Evolutionary conservation across 257 asterid genomes (phyloP).

Genomic region (Ilex asprella): DNA sequence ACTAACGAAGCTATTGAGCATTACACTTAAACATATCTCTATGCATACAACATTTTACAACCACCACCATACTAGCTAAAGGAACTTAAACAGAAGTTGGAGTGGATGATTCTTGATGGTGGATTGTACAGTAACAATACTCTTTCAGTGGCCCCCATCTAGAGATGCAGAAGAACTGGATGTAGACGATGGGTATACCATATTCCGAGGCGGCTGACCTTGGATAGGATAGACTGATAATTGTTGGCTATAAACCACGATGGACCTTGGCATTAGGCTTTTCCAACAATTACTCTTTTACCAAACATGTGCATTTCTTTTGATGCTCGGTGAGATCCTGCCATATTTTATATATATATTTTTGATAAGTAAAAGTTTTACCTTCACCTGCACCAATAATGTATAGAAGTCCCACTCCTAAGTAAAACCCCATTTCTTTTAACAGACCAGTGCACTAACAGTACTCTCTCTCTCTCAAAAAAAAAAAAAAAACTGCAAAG

Average conservation of each 20-base stretch:
- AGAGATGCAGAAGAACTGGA: slow-evolving; percentile 18
- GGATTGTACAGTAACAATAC: slow-evolving; percentile 22
- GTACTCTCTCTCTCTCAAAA: too few relatives aligned
- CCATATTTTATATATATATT: slow-evolving; percentile 13
- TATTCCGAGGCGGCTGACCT: slow-evolving; percentile 6
- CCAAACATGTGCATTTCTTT: slow-evolving; percentile 71
- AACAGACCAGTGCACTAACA: too few relatives aligned
- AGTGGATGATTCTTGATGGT: background rate
- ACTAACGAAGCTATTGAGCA: background rate
- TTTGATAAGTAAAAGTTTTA: too few relatives aligned
- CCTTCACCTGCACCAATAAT: too few relatives aligned
- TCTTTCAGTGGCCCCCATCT: slow-evolving; percentile 21
- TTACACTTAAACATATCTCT: too few relatives aligned
- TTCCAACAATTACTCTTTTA: slow-evolving; percentile 32
- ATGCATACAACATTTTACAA: background rate
- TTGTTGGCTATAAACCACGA: slow-evolving; percentile 10
- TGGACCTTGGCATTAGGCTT: background rate
- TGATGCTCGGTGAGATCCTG: slow-evolving; percentile 88
- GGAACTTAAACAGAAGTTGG: background rate
- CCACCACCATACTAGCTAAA: background rate
- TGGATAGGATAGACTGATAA: slow-evolving; percentile 12
- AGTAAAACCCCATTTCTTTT: too few relatives aligned
- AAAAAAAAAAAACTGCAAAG: too few relatives aligned
- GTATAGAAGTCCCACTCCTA: too few relatives aligned
- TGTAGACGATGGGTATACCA: slow-evolving; percentile 8